Conservation (phyloP, 164 flowering plant genomes). For the Hamamelis virginiana region DNA sequence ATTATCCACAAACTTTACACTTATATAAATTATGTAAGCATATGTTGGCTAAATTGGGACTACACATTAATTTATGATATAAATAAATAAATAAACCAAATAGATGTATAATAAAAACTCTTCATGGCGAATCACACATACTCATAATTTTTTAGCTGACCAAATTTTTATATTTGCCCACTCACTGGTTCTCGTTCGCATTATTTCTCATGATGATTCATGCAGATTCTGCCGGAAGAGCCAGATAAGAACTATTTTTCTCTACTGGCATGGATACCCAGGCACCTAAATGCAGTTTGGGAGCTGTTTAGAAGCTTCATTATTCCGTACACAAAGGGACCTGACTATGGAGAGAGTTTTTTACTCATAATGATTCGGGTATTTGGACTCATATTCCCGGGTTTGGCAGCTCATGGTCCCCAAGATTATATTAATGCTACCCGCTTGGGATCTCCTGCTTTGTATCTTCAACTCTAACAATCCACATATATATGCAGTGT, state of each 20-base stretch:
- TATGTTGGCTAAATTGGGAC: too few species aligned
- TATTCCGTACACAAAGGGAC: constrained; percentile 22
- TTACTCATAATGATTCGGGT: constrained; percentile 22
- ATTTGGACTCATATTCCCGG: constrained; percentile 31
- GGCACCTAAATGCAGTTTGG: constrained; percentile 24
- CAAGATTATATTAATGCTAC: constrained; percentile 40
- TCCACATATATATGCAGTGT: too few species aligned
- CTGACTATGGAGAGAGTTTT: constrained; percentile 31
- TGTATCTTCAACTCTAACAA: not conserved
- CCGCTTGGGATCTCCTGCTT: constrained; percentile 10
- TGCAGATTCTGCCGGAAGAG: constrained; percentile 44
- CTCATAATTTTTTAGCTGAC: not conserved
- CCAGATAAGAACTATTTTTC: constrained; percentile 59
- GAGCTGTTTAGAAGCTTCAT: constrained; percentile 44
- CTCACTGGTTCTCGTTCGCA: too few species aligned
- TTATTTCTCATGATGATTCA: too few species aligned
- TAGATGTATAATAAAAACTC: too few species aligned
- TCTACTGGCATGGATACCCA: constrained; percentile 14
- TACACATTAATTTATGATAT: too few species aligned
- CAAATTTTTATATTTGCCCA: too few species aligned
- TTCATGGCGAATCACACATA: too few species aligned
- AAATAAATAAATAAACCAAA: too few species aligned
- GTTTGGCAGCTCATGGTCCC: constrained; percentile 34
- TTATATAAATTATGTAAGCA: too few species aligned
- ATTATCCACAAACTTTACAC: too few species aligned